Percentiles rank a stretch among this genome's conserved stretches.
These are phyloP conservation scores for Strobilomyces confusus DNA, from an alignment of 768 basidiomycete genomes.

Conservation along the genomic window DNA sequence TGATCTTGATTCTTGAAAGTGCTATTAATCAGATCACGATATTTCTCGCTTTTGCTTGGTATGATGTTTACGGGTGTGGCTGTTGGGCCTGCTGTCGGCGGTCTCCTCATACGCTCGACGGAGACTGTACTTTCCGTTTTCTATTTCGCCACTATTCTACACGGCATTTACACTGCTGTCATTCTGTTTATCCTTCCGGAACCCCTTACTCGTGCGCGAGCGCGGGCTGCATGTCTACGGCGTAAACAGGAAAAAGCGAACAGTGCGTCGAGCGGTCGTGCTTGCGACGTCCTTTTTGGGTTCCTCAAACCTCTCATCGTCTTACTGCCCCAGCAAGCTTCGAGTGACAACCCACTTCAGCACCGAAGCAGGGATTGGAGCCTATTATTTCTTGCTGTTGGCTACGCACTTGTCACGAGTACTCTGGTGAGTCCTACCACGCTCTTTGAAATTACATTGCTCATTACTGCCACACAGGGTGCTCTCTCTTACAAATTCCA, in stretches of 20 bases:
- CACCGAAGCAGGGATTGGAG: slow-evolving; percentile 56
- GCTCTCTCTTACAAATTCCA: slow-evolving; percentile 57
- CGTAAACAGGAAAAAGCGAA: slow-evolving; percentile 10
- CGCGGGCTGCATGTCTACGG: slow-evolving; percentile 25
- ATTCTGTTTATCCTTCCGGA: slow-evolving; percentile 70
- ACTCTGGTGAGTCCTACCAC: slow-evolving; percentile 40
- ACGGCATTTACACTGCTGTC: slow-evolving; percentile 46
- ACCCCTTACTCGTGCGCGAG: slow-evolving; percentile 56
- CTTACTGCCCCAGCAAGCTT: slow-evolving; percentile 45
- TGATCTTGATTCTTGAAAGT: slow-evolving; percentile 2
- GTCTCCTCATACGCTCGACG: slow-evolving; percentile 56
- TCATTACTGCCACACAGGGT: slow-evolving; percentile 38
- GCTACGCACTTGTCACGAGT: slow-evolving; percentile 44
- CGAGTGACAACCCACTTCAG: slow-evolving; percentile 38
- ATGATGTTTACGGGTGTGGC: slow-evolving; percentile 72
- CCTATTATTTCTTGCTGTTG: slow-evolving; percentile 51
- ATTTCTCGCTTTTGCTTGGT: slow-evolving; percentile 64
- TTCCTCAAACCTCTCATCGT: slow-evolving; percentile 73
- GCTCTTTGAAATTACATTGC: background rate
- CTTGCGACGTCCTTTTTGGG: slow-evolving; percentile 36
- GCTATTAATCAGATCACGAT: slow-evolving; percentile 45
- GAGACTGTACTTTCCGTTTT: slow-evolving; percentile 61
- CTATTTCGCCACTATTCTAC: slow-evolving; percentile 54
- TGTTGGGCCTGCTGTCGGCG: slow-evolving; percentile 71
- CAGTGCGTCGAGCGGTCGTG: background rate